Conservation (phyloP, 495 filamentous ascomycete genomes). For the Hapsidospora chrysogenum region DNA sequence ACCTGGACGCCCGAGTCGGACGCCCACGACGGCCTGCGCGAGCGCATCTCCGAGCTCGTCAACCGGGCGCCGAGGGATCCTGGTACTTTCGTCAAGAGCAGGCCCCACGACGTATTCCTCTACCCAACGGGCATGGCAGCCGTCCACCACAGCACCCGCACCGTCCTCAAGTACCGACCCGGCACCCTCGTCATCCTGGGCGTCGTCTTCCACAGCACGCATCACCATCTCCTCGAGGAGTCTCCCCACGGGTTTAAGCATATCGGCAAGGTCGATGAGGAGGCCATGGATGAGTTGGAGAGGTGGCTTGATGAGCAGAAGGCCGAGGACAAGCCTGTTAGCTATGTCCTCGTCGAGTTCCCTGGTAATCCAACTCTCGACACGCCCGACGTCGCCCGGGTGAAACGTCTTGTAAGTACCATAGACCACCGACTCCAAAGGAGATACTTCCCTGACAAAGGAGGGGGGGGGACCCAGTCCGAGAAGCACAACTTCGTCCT, state of each 20-base stretch:
- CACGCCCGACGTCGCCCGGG: constrained; percentile 23
- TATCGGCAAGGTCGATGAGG: constrained; percentile 15
- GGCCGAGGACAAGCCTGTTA: constrained; percentile 9
- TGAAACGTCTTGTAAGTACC: constrained; percentile 13
- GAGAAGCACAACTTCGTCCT: constrained; percentile 26
- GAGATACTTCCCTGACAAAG: too few relatives aligned
- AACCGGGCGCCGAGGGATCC: constrained; percentile 11
- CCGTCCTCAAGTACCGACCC: constrained; percentile 4
- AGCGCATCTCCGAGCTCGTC: constrained; percentile 17
- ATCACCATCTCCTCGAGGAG: constrained; percentile 14
- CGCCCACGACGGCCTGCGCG: constrained; percentile 13
- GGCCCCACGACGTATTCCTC: constrained; percentile 21
- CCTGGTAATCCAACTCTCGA: constrained; percentile 28
- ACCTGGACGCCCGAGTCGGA: constrained; percentile 9
- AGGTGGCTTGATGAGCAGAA: constrained; percentile 14
- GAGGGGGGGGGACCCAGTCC: constrained; percentile 15
- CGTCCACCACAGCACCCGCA: constrained; percentile 11
- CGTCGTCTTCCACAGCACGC: constrained; percentile 20
- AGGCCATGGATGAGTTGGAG: constrained; percentile 22
- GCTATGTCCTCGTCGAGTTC: constrained; percentile 26
- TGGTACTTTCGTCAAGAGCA: constrained; percentile 3
- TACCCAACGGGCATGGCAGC: constrained; percentile 31
- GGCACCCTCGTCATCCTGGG: constrained; percentile 15
- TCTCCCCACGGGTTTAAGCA: constrained; percentile 15
- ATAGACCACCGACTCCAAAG: too few relatives aligned